Conservation (phyloP, 140 eudicot genomes). For the Cichorium intybus region DNA sequence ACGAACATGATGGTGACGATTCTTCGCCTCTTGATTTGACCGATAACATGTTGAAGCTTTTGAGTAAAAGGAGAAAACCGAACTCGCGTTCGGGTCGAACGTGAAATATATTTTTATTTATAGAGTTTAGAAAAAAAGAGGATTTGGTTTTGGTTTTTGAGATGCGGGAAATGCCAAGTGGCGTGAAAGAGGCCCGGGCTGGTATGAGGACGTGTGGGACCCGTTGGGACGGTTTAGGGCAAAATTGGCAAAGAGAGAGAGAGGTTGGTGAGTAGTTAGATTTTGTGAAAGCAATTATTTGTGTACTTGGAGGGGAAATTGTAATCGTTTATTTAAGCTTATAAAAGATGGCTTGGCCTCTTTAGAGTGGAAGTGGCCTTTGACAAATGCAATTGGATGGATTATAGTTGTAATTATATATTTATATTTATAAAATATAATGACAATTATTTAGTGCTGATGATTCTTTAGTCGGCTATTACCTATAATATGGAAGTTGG, state of each 20-base stretch:
- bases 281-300: background rate
- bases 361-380: background rate
- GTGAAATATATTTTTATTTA: background rate
- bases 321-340: background rate
- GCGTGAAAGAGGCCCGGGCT: too few species aligned
- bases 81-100: conserved; percentile 39
- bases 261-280: too few species aligned
- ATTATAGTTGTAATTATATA: too few species aligned
- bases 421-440: too few species aligned
- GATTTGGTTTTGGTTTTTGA: too few species aligned
- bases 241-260: too few species aligned
- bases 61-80: conserved; percentile 65
- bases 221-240: too few species aligned
- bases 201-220: too few species aligned
- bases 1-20: conserved; percentile 50
- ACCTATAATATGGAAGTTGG: too few species aligned
- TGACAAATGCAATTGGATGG: background rate
- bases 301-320: background rate
- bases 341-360: background rate
- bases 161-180: too few species aligned
- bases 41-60: conserved; percentile 87
- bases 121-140: background rate
- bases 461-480: too few species aligned
- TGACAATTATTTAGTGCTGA: too few species aligned
- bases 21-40: conserved; percentile 65